Evolutionary conservation across 2,329 filamentous ascomycete genomes (phyloP), one percentile per base, ranked within the genome.

Genomic region (Pochonia chlamydosporia): DNA sequence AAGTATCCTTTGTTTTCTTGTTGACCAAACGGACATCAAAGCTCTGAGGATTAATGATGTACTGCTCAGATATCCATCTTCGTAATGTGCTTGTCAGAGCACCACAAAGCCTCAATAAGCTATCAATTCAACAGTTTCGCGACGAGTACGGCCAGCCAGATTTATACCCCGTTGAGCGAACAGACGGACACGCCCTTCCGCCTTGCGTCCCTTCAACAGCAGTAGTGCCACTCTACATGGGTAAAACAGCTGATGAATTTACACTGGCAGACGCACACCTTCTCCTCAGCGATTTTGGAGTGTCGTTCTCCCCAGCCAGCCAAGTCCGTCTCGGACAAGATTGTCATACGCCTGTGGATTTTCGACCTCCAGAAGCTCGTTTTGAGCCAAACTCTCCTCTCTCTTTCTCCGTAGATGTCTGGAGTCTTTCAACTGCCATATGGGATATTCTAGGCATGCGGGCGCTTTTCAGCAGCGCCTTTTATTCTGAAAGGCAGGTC

Each of bases 371-470:
- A 0, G 67, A 70, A 51, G 54, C 54, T 18, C 52, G 52, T 11
- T 70, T 71, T 44, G 60, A 67, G 26, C 58, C 62, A 21, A 48
- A 51, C 14, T 57, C 41, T 10, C 57, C 66, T 11, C 55, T 70
- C 4, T 62, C 61, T 1, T 67, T 63, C 35, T 26, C 57, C 26
- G 62, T 65, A 1, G 66, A 71, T 33, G 65, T 70, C 13, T 71
- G 66, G 68, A 64, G 59, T 13, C 61, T 70, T 4, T 60, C 58
- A 0, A 69, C 61, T 43, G 47, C 60, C 0, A 64, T 70, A 28
- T 71, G 61, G 57, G 49, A 47, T 25, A 59, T 70, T 11, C 52
- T 71, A 11, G 40, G 37, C 6, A 41, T 43, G 43, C 37, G 40
- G 18, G 23, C 43, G 9, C 44, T 47, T 20, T 47, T 50, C 21